Evolutionary conservation across 2,329 filamentous ascomycete species (phyloP), one percentile per base, ranked within the genome.

Genomic region (Ophiostoma quercus): DNA sequence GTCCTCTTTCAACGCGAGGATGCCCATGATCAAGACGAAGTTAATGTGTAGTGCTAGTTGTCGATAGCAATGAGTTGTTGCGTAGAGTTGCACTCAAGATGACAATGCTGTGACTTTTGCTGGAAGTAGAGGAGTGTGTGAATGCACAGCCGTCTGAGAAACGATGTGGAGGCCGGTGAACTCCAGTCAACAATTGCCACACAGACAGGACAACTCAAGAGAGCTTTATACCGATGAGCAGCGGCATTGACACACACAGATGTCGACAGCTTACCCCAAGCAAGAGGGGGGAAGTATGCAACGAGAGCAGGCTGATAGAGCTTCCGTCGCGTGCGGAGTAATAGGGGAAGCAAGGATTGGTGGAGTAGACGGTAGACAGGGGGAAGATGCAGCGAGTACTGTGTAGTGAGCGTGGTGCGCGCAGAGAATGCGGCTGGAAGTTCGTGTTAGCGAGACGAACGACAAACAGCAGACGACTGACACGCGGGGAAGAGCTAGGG

Each of bases 1-100:
- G 74, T 87, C 85, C 76, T 87, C 85, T 54, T 82, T 82, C 71
- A 86, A 79, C 29, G 81, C 76, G 69, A 87, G 79, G 73, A 87
- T 76, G 19, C 74, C 75, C 77, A 79, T 79, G 63, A 68, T 75
- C 41, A 19, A 73, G 57, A 3, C 6, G 7, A 14, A 11, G 7
- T 9, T n/a, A 16, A 39, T 37, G 16, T n/a, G 25, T 25, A 32
- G 16, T 9, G n/a, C 14, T 47, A 47, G 5, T 7, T 47, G n/a
- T 57, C 3, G 51, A 25, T 57, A 57, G 51, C 2, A 65, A 65
- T 16, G 60, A 2, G 9, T 16, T 39, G 14, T 39, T n/a, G 62
- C 16, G 14, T 62, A 34, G 22, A 57, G n/a, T 62, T 62, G 57
- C 12, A 32, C 57, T 62, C 57, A 32, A 9, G 25, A 32, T 62